Percentiles rank a stretch among this genome's conserved stretches.
These are phyloP conservation scores for Colletotrichum scovillei DNA, from an alignment of 2,329 filamentous ascomycete species.

Conservation along the genomic window DNA sequence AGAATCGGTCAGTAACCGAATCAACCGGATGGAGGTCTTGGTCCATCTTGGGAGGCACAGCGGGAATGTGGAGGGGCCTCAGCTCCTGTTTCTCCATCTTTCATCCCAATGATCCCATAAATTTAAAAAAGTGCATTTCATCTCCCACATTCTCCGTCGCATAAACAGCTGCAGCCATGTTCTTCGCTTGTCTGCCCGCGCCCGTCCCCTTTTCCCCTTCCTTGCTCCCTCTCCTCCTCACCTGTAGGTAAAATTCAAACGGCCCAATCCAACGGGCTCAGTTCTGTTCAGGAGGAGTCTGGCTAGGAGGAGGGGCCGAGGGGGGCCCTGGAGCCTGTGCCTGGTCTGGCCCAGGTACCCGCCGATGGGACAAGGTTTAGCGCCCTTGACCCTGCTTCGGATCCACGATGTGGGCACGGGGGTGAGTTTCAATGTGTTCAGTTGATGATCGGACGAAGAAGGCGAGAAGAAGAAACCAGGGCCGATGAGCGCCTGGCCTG, in stretches of 20 bases:
- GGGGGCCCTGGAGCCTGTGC: background rate
- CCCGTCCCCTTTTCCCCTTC: background rate
- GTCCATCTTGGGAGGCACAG: too few relatives aligned
- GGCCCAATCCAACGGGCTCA: slow-evolving; percentile 10
- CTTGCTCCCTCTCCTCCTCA: background rate
- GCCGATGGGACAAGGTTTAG: slow-evolving; percentile 16
- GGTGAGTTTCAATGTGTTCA: slow-evolving; percentile 26
- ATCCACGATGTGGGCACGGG: slow-evolving; percentile 31
- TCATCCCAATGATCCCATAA: slow-evolving; percentile 10
- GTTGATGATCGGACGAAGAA: slow-evolving; percentile 28
- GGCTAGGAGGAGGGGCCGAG: background rate
- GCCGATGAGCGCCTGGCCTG: background rate
- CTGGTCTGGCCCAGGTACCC: slow-evolving; percentile 3
- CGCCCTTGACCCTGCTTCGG: slow-evolving; percentile 30
- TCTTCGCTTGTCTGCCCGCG: background rate
- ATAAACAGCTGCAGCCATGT: background rate
- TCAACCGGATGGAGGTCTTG: background rate
- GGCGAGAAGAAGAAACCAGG: slow-evolving; percentile 1
- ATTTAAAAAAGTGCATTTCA: slow-evolving; percentile 9
- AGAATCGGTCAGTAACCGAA: background rate
- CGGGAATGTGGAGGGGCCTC: background rate
- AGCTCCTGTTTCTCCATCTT: background rate
- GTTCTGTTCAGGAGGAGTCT: background rate
- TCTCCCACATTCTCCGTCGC: slow-evolving; percentile 22
- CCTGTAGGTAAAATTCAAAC: slow-evolving; percentile 17